Base-by-base conservation (phyloP, 2,329 filamentous ascomycete genomes). In the Aureobasidium sp. region DNA sequence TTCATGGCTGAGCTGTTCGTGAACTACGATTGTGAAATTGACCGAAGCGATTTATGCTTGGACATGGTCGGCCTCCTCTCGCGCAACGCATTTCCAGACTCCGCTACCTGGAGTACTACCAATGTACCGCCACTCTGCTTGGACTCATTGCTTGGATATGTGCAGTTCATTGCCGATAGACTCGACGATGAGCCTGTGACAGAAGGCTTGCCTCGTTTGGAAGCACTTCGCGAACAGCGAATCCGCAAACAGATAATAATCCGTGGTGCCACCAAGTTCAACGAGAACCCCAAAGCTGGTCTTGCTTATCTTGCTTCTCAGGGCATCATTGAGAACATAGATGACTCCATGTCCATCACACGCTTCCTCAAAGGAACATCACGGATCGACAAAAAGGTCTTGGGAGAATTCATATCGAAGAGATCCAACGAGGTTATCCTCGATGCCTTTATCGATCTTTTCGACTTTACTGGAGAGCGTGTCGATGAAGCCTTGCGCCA, bases 31-130 rank as follows among this genome's bases (percentile, higher is more conserved):
- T 99, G 93, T 70, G 92, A 97, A 70, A 86, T 91, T 58, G 90
- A 99, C 71, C 85, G 92, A 54, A 87, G 87, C 57, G 94, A 99
- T 76, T 78, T 99, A 5, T 99, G 94, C 70, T 90, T 96, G 77
- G 95, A 99, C 70, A 89, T 97, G 83, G 85, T 99, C 64, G 93
- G 94, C 0, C 81, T 99, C 37, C 79, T 99, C 17, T 93, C 94
- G 22, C 85, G 94, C 63, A 99, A 97, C 72, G 94, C 94, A 2
- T 89, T 99, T 66, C 95, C 94, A 0, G 94, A 99, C 73, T 96
- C 94, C 9, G 94, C 93, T 6, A 97, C 92, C 6, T 99, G 94
- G 94, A 99, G 95, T 73, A 99, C 94, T 12, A 97, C 93, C 5
- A 99, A 96, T 71, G 95, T 99, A 1, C 94, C 94, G 17, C 94